Conservation (phyloP, 2,329 filamentous ascomycete species). For the Fusarium denticulatum region DNA sequence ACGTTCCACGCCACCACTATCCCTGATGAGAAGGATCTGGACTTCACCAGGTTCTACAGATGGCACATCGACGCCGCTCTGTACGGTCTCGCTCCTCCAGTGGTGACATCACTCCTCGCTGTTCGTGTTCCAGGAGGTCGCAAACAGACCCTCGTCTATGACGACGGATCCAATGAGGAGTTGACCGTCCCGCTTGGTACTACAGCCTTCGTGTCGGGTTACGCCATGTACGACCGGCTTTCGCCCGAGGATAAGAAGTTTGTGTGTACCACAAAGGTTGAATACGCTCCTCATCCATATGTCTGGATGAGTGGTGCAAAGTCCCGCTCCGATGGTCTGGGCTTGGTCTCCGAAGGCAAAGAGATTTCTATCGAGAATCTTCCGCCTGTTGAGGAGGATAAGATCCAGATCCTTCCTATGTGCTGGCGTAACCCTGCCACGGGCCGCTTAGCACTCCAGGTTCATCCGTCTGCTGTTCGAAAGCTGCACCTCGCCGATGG, state of each 20-base stretch:
- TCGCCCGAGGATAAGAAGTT: slow-evolving; percentile 74
- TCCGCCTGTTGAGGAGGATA: slow-evolving; percentile 70
- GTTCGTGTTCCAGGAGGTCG: slow-evolving; percentile 76
- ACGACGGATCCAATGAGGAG: slow-evolving; percentile 74
- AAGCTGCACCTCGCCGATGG: slow-evolving; percentile 75
- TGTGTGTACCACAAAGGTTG: slow-evolving; percentile 71
- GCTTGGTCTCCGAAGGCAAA: slow-evolving; percentile 72
- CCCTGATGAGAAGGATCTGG: slow-evolving; percentile 61
- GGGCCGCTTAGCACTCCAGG: slow-evolving; percentile 73
- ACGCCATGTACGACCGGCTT: slow-evolving; percentile 75
- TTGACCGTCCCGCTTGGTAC: slow-evolving; percentile 77
- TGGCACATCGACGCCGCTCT: slow-evolving; percentile 86
- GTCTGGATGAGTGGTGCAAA: slow-evolving; percentile 81
- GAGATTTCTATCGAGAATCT: slow-evolving; percentile 70
- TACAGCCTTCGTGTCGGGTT: slow-evolving; percentile 78
- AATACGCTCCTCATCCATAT: slow-evolving; percentile 83
- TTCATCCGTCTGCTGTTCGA: slow-evolving; percentile 77
- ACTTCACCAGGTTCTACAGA: slow-evolving; percentile 71
- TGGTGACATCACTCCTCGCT: slow-evolving; percentile 77
- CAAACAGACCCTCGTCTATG: slow-evolving; percentile 74
- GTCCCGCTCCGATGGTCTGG: slow-evolving; percentile 74
- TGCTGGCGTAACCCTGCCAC: slow-evolving; percentile 81
- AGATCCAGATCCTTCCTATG: slow-evolving; percentile 79
- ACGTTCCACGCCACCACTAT: slow-evolving; percentile 77
- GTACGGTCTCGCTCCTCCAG: slow-evolving; percentile 78